Evolutionary conservation across 768 basidiomycete species (phyloP).

Genomic region (Russula dissimulans): DNA sequence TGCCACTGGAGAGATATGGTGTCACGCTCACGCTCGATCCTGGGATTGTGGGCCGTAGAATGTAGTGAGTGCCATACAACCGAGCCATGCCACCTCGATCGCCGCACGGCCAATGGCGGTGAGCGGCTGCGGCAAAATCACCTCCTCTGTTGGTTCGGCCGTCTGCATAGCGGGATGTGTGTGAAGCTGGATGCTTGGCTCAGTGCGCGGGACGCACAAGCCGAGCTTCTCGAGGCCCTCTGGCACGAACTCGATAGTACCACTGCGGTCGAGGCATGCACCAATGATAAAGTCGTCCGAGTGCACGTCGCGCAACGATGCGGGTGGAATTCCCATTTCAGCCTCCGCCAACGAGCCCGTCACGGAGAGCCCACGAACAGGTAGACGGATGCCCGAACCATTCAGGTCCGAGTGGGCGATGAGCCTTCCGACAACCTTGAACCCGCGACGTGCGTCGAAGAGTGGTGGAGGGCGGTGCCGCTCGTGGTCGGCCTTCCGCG

Average conservation of each 20-base stretch:
- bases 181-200: background rate
- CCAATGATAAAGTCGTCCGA: constrained; percentile 44
- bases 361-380: constrained; percentile 59
- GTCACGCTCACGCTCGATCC: background rate
- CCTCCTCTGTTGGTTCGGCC: constrained; percentile 35
- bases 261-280: constrained; percentile 49
- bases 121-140: constrained; percentile 35
- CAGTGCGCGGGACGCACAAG: constrained; percentile 35
- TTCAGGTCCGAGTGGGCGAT: constrained; percentile 65
- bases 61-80: constrained; percentile 41
- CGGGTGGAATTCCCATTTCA: constrained; percentile 27
- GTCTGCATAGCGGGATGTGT: constrained; percentile 21
- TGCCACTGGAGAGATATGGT: background rate
- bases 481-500: constrained; percentile 32
- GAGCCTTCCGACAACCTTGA: constrained; percentile 67
- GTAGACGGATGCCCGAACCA: constrained; percentile 63
- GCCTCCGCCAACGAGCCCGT: constrained; percentile 46
- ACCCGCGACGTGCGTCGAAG: constrained; percentile 47
- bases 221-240: constrained; percentile 74
- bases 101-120: constrained; percentile 42
- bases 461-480: background rate
- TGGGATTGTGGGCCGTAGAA: constrained; percentile 21
- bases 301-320: constrained; percentile 30
- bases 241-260: constrained; percentile 69
- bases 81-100: constrained; percentile 48